A percentile compares a stretch with the other conserved stretches of the same genome.
These are phyloP conservation scores for Allantophomopsis cytisporea DNA, from an alignment of 2,329 filamentous ascomycete genomes.

Conservation along the genomic window DNA sequence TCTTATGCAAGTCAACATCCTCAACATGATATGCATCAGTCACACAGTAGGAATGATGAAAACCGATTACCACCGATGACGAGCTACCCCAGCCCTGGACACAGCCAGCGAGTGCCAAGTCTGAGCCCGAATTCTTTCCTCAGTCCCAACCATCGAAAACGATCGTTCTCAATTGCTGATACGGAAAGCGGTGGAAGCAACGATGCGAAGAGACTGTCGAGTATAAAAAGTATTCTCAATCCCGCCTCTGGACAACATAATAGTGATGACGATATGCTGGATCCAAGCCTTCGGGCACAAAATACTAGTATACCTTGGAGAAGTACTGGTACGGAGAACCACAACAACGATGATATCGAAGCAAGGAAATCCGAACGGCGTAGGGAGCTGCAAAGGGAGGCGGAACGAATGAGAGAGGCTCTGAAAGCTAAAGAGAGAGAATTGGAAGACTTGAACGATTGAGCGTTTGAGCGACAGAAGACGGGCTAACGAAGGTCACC, in stretches of 20 bases:
- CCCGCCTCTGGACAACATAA: constrained; percentile 21
- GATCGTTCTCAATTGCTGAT: constrained; percentile 51
- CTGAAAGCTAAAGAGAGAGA: constrained; percentile 17
- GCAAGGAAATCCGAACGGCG: constrained; percentile 43
- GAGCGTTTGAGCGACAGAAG: neutral
- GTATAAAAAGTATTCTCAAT: constrained; percentile 66
- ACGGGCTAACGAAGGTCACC: neutral
- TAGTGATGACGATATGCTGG: constrained; percentile 2
- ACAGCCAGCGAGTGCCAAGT: constrained; percentile 34
- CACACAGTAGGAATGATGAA: constrained; percentile 30
- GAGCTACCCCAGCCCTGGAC: constrained; percentile 20
- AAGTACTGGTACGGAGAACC: neutral
- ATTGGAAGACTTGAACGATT: constrained; percentile 12
- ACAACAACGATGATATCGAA: constrained; percentile 17
- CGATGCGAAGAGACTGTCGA: constrained; percentile 49
- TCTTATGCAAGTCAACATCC: constrained; percentile 22
- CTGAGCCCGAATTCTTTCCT: constrained; percentile 47
- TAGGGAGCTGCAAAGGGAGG: constrained; percentile 55
- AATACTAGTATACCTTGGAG: neutral
- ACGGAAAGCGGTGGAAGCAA: constrained; percentile 32
- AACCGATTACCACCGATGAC: constrained; percentile 40
- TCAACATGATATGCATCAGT: constrained; percentile 22
- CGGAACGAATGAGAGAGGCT: constrained; percentile 50
- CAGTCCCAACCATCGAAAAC: constrained; percentile 42
- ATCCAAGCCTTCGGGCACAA: constrained; percentile 1